Evolutionary conservation across 495 filamentous ascomycete species (phyloP), one percentile per base, ranked within the genome.

Genomic region (Daldinia bambusicola): DNA sequence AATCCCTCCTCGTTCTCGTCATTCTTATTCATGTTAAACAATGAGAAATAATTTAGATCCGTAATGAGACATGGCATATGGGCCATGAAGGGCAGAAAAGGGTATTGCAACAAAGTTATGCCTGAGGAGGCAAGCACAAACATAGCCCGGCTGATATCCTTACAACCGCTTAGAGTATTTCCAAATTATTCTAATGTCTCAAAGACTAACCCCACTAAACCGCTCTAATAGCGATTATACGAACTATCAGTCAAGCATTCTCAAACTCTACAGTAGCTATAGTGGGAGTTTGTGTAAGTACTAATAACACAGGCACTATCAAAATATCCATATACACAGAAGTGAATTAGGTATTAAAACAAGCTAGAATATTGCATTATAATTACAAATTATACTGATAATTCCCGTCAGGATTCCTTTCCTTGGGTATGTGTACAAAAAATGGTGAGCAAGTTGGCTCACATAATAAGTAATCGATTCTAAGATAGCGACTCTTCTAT

Each of bases 401-500:
- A 48, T 18, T 18, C 10, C 18, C 43, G 9, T 22, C 9, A 18
- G 43, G 10, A 20, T 22, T 48, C 20, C 12, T 22, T 16, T 48
- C 43, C 43, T 48, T 48, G 18, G 43, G 18, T 22, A 48, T 48
- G 43, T 48, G 18, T 48, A 48, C 43, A 48, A 22, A 48, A 48
- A 48, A 48, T 48, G 10, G 2, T 48, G 18, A 48, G 43, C 18
- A 20, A 2, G 4, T 48, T 48, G 2, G 18, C 43, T 16, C 43
- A 9, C 8, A 18, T 12, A 48, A 43, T n/a, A 4, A 18, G 43
- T 10, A 48, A 20, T 10, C 9, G 16, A 3, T 48, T 20, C 16
- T 48, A 22, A 7, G 1, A 7, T 6, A 48, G 43, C 18, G 9
- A 16, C 18, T n/a, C n/a, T 48, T 0, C 18, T 48, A 48, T 45